A percentile compares a stretch with the other conserved stretches of the same genome.
These are phyloP conservation scores for Phytophthora kernoviae DNA, from an alignment of 352 stramenopile species.

Conservation along the genomic window DNA sequence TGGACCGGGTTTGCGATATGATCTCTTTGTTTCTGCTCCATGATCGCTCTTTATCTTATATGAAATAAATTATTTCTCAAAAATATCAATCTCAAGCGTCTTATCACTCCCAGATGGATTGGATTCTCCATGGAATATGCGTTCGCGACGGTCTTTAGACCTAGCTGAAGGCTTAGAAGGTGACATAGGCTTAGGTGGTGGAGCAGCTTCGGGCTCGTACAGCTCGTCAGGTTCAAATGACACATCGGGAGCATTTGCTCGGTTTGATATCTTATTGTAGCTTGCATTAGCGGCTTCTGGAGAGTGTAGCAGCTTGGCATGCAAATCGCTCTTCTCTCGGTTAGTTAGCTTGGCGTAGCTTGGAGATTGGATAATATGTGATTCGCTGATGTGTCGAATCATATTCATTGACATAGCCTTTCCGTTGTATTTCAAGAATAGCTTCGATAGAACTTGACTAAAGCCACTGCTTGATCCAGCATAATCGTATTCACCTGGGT, in stretches of 20 bases:
- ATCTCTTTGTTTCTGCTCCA: slow-evolving; percentile 8
- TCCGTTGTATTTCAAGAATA: slow-evolving; percentile 8
- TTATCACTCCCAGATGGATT: slow-evolving; percentile 4
- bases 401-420: slow-evolving; percentile 11
- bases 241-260: slow-evolving; percentile 2
- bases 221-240: slow-evolving; percentile 8
- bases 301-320: slow-evolving; percentile 3
- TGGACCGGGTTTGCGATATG: slow-evolving; percentile 10
- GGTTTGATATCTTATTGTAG: slow-evolving; percentile 8
- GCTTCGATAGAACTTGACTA: slow-evolving; percentile 7
- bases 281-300: slow-evolving; percentile 1
- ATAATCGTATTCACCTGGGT: slow-evolving; percentile 9
- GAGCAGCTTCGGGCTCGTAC: too few relatives aligned
- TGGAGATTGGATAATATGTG: slow-evolving; percentile 5
- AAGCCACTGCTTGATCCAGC: slow-evolving; percentile 2
- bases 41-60: slow-evolving; percentile 9
- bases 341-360: slow-evolving; percentile 6
- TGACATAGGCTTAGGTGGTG: slow-evolving; percentile 3
- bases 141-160: slow-evolving; percentile 7
- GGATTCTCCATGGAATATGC: slow-evolving; percentile 7
- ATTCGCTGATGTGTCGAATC: slow-evolving; percentile 6
- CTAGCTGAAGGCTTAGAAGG: slow-evolving; percentile 1
- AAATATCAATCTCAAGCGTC: slow-evolving; percentile 8
- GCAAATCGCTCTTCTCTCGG: slow-evolving; percentile 4
- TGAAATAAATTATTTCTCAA: slow-evolving; percentile 10